phyloP scores from a whole-genome alignment of 2,329 filamentous ascomycete species.

The Penicillium janthinellum region DNA sequence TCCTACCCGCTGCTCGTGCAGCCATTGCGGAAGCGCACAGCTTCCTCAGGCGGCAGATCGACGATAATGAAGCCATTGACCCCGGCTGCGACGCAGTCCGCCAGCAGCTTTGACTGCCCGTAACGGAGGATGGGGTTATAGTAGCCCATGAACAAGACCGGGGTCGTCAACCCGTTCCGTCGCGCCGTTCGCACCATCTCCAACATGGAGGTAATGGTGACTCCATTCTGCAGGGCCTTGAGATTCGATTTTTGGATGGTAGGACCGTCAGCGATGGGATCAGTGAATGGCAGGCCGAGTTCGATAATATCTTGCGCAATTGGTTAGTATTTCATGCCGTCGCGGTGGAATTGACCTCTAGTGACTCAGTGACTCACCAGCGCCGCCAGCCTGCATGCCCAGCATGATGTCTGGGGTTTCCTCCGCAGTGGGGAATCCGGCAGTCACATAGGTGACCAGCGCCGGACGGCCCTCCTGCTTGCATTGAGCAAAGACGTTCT shows the following conservation, averaged over 20 bases:
- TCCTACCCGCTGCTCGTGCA: constrained; percentile 37
- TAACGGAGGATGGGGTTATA: constrained; percentile 96
- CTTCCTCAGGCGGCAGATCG: constrained; percentile 93
- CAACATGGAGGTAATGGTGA: constrained; percentile 77
- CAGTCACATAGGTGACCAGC: constrained; percentile 93
- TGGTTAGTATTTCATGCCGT: constrained; percentile 8
- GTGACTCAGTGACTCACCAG: constrained; percentile 66
- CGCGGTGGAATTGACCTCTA: not conserved
- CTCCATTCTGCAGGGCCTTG: constrained; percentile 82
- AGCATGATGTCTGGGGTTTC: constrained; percentile 82
- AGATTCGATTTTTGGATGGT: constrained; percentile 97
- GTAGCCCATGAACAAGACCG: constrained; percentile 96
- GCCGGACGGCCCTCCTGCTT: constrained; percentile 68
- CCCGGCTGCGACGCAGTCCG: constrained; percentile 79
- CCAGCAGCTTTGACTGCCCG: constrained; percentile 81
- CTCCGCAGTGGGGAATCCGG: constrained; percentile 84
- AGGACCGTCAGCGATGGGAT: constrained; percentile 95
- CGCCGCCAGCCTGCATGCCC: constrained; percentile 87
- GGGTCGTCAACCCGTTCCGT: constrained; percentile 73
- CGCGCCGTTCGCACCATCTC: constrained; percentile 82
- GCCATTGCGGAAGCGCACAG: constrained; percentile 66
- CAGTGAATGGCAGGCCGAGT: constrained; percentile 93
- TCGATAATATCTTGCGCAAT: constrained; percentile 79
- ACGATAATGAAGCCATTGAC: constrained; percentile 97
- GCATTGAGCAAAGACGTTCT: constrained; percentile 59